phyloP scores from a whole-genome alignment of 2,329 filamentous ascomycete genomes.

The Trichophyton equinum region DNA sequence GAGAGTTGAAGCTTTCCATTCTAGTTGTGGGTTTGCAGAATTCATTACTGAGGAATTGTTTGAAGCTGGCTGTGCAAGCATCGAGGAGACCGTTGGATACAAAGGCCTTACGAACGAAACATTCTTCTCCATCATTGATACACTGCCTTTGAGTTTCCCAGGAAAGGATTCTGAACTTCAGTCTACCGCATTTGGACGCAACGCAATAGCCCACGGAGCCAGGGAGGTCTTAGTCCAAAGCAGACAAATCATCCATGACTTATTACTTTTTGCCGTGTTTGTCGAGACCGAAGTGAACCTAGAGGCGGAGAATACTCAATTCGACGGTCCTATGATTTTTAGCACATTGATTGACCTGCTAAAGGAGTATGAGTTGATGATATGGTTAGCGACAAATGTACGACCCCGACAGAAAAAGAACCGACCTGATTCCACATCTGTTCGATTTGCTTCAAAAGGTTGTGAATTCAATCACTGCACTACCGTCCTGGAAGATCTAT shows the following conservation, averaged over 20 bases:
- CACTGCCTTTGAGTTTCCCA: constrained; percentile 33
- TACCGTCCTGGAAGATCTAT: constrained; percentile 34
- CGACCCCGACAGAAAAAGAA: constrained; percentile 23
- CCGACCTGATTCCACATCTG: constrained; percentile 17
- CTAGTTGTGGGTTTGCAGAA: constrained; percentile 63
- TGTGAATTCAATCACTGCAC: constrained; percentile 15
- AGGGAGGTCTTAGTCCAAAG: constrained; percentile 66
- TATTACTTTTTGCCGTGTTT: constrained; percentile 71
- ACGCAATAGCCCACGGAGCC: constrained; percentile 59
- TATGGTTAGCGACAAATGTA: constrained; percentile 45
- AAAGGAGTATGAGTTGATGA: constrained; percentile 56
- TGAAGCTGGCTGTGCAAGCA: constrained; percentile 51
- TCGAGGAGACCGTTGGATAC: constrained; percentile 53
- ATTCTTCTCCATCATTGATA: constrained; percentile 41
- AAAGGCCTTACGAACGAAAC: constrained; percentile 37
- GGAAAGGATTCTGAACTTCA: constrained; percentile 31
- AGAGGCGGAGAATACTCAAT: constrained; percentile 52
- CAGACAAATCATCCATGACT: constrained; percentile 63
- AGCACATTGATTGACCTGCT: constrained; percentile 58
- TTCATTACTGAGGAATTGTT: constrained; percentile 75
- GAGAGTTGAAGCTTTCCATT: constrained; percentile 65
- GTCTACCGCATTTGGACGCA: constrained; percentile 62
- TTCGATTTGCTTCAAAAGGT: constrained; percentile 14
- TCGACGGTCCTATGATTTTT: constrained; percentile 47
- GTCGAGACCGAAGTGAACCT: constrained; percentile 73